Percentiles rank a stretch among this genome's conserved stretches.
phyloP scores from a whole-genome alignment of 371 early-diverging fungal species.

The Mortierella sp. region DNA sequence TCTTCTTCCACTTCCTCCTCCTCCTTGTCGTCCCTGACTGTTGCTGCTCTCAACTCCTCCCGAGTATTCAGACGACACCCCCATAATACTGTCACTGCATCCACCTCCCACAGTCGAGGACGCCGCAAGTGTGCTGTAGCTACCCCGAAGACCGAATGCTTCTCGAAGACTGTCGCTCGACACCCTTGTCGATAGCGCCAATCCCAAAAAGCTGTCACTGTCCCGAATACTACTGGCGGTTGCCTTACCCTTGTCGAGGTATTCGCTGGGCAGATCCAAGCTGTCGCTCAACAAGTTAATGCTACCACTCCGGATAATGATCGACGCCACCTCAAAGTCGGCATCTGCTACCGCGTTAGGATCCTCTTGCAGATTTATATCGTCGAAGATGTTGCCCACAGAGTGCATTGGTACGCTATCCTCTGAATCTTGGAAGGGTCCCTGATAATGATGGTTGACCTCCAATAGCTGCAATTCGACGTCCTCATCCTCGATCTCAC shows the following conservation, averaged over 20 bases:
- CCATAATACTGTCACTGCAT: neutral
- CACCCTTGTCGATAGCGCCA: neutral
- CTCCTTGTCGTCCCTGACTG: no score
- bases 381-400: neutral
- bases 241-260: neutral
- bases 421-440: neutral
- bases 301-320: neutral
- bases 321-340: conserved; percentile 1
- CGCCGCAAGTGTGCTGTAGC: neutral
- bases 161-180: neutral
- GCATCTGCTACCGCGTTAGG: neutral
- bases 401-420: neutral
- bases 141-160: neutral
- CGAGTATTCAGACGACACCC: neutral
- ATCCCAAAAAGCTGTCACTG: conserved; percentile 1
- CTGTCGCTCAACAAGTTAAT: neutral
- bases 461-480: conserved; percentile 3
- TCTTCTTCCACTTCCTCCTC: no score
- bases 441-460: neutral
- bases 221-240: neutral
- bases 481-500: neutral
- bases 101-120: neutral
- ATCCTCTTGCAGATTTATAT: neutral
- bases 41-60: neutral
- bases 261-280: neutral